Evolutionary conservation across 441 rosid genomes (phyloP).

Genomic region (Jatropha multifida): DNA sequence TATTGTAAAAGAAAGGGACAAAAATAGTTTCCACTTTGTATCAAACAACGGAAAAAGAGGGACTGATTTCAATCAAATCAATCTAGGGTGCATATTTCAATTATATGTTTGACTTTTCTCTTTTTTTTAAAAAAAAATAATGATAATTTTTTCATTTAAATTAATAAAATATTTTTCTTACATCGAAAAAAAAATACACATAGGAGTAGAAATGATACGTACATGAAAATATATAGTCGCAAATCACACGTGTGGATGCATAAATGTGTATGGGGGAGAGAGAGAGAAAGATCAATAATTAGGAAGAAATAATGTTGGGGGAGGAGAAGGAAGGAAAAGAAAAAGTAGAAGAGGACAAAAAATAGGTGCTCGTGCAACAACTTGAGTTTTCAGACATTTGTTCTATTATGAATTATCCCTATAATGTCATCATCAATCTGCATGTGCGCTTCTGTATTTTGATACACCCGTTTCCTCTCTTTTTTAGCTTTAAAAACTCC

Average conservation of each 20-base stretch:
- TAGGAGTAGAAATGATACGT: not conserved
- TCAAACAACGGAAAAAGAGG: no score
- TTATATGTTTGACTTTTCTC: no score
- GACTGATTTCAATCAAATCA: no score
- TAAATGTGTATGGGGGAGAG: not conserved
- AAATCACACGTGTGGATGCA: conserved; percentile 15
- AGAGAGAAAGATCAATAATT: not conserved
- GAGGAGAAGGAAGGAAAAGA: not conserved
- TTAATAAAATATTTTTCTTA: no score
- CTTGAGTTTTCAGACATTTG: conserved; percentile 28
- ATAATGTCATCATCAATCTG: conserved; percentile 5
- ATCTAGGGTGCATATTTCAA: no score
- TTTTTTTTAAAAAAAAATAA: no score
- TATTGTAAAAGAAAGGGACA: no score
- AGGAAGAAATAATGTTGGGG: not conserved
- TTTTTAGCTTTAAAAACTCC: not conserved
- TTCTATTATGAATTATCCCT: not conserved
- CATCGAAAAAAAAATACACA: no score
- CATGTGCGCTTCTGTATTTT: not conserved
- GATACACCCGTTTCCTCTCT: no score
- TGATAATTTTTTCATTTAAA: no score
- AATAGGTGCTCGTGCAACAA: conserved; percentile 65
- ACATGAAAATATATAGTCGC: not conserved
- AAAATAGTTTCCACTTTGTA: no score
- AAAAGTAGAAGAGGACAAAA: conserved; percentile 39